Base-by-base conservation (phyloP, 192 early-diverging fungal genomes). In the Mortierella claussenii region DNA sequence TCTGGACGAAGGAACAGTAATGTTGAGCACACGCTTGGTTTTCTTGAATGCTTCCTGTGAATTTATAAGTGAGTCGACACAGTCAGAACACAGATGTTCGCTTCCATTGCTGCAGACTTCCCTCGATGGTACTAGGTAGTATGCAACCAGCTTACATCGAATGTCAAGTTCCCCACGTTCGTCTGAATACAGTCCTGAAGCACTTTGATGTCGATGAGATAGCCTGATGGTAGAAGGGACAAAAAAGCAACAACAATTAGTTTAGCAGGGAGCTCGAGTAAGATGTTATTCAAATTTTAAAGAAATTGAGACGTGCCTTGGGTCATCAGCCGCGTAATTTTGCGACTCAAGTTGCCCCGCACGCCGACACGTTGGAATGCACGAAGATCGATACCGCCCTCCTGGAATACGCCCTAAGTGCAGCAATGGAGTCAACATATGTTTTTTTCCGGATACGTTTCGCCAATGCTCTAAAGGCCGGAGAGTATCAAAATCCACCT, bases 21-120 rank as follows among this genome's bases (percentile, higher is more conserved):
- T 94, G 63, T 94, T 94, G n/a, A 94, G 69, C 9, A 93, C 82
- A 6, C 91, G 80, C 51, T 88, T 86, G 15, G 89, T 90, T 60
- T 67, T 74, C 20, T 67, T 65, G 64, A 85, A 94, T 20, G 92
- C 92, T 73, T 94, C 90, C 85, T 91, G 63, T 33, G 27, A 20
- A 28, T 30, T 36, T 11, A 46, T 26, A 43, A 26, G 10, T n/a
- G n/a, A n/a, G n/a, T n/a, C n/a, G n/a, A n/a, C n/a, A n/a, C n/a
- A n/a, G n/a, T n/a, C n/a, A n/a, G n/a, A n/a, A n/a, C n/a, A n/a
- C n/a, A n/a, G n/a, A n/a, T n/a, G n/a, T n/a, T n/a, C n/a, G n/a
- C n/a, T n/a, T n/a, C n/a, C n/a, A n/a, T 40, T 40, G 13, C n/a
- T 7, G 13, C 11, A 33, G 44, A 71, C 23, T 20, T 9, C 57